Evolutionary conservation across 805 yeast genomes (phyloP).

Genomic region (Candida qinlingensis): DNA sequence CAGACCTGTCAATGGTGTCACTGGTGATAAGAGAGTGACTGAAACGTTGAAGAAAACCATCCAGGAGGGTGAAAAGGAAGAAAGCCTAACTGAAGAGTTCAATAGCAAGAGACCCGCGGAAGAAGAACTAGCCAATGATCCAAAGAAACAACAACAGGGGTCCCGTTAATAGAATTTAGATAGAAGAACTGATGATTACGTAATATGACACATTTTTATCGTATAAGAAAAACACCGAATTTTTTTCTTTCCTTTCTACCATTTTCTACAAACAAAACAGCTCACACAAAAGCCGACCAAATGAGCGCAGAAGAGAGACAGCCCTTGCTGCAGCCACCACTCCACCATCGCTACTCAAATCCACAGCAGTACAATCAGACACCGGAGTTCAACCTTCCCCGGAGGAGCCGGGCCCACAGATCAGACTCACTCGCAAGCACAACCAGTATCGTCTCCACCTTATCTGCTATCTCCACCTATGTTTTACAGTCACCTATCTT

Average conservation of each 20-base stretch:
- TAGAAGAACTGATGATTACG: background rate
- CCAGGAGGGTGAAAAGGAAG: background rate
- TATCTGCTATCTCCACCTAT: constrained; percentile 17
- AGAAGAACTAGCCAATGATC: constrained; percentile 14
- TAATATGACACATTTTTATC: constrained; percentile 1
- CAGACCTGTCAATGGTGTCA: constrained; percentile 79
- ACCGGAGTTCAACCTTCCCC: background rate
- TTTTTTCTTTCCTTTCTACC: too few relatives aligned
- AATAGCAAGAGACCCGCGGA: constrained; percentile 27
- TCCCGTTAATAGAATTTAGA: too few relatives aligned
- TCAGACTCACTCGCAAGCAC: constrained; percentile 7
- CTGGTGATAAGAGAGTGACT: constrained; percentile 38
- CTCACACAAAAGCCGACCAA: background rate
- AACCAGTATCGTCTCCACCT: constrained; percentile 11
- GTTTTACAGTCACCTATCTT: constrained; percentile 15
- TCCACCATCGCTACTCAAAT: background rate
- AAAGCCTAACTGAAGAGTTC: background rate
- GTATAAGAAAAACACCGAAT: background rate
- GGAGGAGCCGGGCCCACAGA: background rate
- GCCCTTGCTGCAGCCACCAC: background rate
- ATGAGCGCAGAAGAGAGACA: background rate
- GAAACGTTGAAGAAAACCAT: constrained; percentile 22
- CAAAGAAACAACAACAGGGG: constrained; percentile 10
- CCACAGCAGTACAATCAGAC: background rate
- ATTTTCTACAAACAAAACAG: too few relatives aligned